These are phyloP conservation scores for Arabis alpina DNA, from an alignment of 345 rosid genomes.

Conservation along the genomic window DNA sequence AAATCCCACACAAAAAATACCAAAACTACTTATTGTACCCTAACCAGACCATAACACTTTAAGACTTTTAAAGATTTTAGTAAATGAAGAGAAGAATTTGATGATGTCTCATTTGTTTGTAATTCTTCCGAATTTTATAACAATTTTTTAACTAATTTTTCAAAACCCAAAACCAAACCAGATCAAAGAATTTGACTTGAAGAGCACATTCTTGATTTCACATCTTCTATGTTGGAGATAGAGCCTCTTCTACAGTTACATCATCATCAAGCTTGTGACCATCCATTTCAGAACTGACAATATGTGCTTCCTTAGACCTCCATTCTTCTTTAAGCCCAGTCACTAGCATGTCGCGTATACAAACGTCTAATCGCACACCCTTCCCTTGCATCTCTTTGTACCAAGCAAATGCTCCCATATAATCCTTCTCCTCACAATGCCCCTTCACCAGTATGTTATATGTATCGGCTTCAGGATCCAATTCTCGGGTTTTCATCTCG, in stretches of 20 bases:
- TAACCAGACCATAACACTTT: too few relatives aligned
- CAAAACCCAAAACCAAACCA: background rate
- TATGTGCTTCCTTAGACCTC: slow-evolving; percentile 55
- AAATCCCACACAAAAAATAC: too few relatives aligned
- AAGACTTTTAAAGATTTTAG: too few relatives aligned
- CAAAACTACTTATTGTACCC: too few relatives aligned
- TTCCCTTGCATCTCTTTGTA: slow-evolving; percentile 69
- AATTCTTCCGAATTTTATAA: too few relatives aligned
- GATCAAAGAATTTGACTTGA: slow-evolving; percentile 2
- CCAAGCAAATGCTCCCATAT: slow-evolving; percentile 66
- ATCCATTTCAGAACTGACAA: slow-evolving; percentile 57
- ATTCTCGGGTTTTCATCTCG: slow-evolving; percentile 58
- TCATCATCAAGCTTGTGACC: slow-evolving; percentile 51
- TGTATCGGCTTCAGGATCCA: slow-evolving; percentile 69
- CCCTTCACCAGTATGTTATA: slow-evolving; percentile 66
- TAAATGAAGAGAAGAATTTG: too few relatives aligned
- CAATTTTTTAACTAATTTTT: too few relatives aligned
- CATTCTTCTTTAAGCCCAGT: slow-evolving; percentile 66
- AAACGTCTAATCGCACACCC: slow-evolving; percentile 50
- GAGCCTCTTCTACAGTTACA: slow-evolving; percentile 23
- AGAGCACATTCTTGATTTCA: slow-evolving; percentile 14
- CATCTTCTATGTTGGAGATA: slow-evolving; percentile 32
- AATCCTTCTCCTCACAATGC: slow-evolving; percentile 56
- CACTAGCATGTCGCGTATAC: slow-evolving; percentile 51
- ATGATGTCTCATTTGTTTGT: too few relatives aligned